These are phyloP conservation scores for Taphrina sp. DNA, from an alignment of 1,139 yeast genomes.

Conservation along the genomic window DNA sequence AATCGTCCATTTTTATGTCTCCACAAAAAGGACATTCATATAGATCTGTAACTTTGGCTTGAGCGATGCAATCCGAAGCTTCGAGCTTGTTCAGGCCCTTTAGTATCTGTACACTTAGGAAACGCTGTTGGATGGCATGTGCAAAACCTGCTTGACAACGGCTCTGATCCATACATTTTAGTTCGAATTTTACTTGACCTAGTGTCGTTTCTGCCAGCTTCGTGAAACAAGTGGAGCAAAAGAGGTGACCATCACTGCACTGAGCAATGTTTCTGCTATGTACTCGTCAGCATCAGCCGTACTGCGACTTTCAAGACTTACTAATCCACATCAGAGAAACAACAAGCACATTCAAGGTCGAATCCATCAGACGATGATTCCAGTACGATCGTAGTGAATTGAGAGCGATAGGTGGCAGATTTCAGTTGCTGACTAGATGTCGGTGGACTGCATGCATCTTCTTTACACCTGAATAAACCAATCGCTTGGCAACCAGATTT, in stretches of 20 bases:
- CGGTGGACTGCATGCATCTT: too few relatives aligned
- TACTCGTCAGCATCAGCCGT: too few relatives aligned
- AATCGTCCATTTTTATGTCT: background rate
- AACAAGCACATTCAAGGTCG: background rate
- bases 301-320: too few relatives aligned
- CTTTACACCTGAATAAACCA: too few relatives aligned
- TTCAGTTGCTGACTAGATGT: too few relatives aligned
- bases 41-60: background rate
- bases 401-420: too few relatives aligned
- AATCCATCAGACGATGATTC: too few relatives aligned
- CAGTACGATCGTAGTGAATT: too few relatives aligned
- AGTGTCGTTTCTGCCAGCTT: background rate
- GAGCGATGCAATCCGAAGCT: background rate
- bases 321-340: background rate
- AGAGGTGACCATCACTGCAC: background rate
- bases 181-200: background rate
- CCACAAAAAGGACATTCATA: background rate
- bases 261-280: background rate
- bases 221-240: background rate
- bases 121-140: background rate
- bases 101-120: background rate
- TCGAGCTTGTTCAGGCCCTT: background rate
- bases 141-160: background rate
- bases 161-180: background rate
- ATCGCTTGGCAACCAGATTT: too few relatives aligned